Base-by-base conservation (phyloP, 1,284 basidiomycete species). In the Cutaneotrichosporon spelunceum region DNA sequence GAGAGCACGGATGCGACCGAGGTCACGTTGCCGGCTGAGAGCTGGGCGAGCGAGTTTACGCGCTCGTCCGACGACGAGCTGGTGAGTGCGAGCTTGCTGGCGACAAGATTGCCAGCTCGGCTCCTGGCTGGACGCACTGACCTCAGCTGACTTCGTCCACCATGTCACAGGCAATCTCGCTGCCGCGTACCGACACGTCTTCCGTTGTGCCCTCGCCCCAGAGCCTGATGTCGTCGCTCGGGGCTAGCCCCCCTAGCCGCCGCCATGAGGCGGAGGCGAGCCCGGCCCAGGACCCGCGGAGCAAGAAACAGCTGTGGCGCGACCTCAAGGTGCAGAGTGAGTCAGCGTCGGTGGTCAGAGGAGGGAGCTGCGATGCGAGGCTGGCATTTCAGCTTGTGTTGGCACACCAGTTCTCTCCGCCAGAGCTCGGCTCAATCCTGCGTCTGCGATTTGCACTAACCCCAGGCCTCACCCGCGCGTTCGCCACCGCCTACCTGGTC, bases 241-340 rank as follows among this genome's bases (percentile, higher is more conserved):
- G 50, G 65, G 63, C 47, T 57, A 69, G 67, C n/a, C 71, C 68
- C 16, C 68, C 66, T 34, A 65, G 54, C 21, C 24, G 30, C 1
- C 26, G 53, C 26, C 27, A 39, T 30, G n/a, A 47, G 14, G 34
- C 59, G 13, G 39, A 57, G 39, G 47, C 57, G 4, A 57, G 57
- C 2, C 45, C 55, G 53, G 57, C 30, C 11, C 56, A 34, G n/a
- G 59, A 59, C 57, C 50, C 61, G 23, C 57, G 59, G 39, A 27
- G 70, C 50, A 79, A 79, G 68, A 76, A 77, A 56, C 72, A 78
- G 62, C 67, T 79, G 9, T 79, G 78, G 78, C 70, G 68, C 26
- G 77, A 78, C 54, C 69, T 79, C 53, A 79, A 79, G 63, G 53
- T 74, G 7, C 73, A 79, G 60, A 77, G 76, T 76, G 54, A 64